Percentiles rank a stretch among this genome's conserved stretches.
Conservation (phyloP, 768 basidiomycete genomes). For the Hygrophoropsis aurantiaca region DNA sequence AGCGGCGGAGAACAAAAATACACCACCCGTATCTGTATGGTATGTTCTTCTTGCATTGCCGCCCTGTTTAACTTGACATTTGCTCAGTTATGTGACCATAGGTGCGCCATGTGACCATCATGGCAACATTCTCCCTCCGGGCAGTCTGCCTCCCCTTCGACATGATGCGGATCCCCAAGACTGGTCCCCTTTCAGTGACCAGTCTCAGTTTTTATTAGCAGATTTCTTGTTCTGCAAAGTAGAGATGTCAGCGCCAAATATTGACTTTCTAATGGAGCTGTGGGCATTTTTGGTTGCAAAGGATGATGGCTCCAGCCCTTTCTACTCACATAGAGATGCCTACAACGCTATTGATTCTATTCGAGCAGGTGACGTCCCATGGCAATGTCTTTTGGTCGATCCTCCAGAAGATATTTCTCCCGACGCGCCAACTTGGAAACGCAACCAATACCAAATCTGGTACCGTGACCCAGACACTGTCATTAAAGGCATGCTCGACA, state of each 20-base stretch:
- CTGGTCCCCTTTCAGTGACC: constrained; percentile 13
- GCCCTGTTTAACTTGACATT: no score
- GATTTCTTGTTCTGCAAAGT: constrained; percentile 12
- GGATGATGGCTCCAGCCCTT: constrained; percentile 12
- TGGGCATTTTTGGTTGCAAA: constrained; percentile 6
- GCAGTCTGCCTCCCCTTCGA: not conserved
- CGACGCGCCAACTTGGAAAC: constrained; percentile 23
- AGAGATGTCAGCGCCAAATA: constrained; percentile 15
- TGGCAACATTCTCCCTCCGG: not conserved
- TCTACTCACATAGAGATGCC: constrained; percentile 15
- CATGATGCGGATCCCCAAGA: not conserved
- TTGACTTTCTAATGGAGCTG: constrained; percentile 13
- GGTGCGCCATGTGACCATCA: not conserved
- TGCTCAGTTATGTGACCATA: no score
- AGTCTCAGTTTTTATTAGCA: constrained; percentile 14
- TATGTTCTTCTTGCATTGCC: no score
- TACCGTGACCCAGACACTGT: constrained; percentile 16
- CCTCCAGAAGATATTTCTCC: constrained; percentile 13
- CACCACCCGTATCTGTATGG: no score
- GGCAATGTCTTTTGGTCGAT: constrained; percentile 20
- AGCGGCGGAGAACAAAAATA: no score
- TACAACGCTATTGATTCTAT: constrained; percentile 24
- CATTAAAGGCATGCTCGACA: constrained; percentile 15
- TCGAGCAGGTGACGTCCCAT: constrained; percentile 20
- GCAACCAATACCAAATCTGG: constrained; percentile 22